These are phyloP conservation scores for Exserohilum turcica DNA, from an alignment of 2,329 filamentous ascomycete species.

Conservation along the genomic window DNA sequence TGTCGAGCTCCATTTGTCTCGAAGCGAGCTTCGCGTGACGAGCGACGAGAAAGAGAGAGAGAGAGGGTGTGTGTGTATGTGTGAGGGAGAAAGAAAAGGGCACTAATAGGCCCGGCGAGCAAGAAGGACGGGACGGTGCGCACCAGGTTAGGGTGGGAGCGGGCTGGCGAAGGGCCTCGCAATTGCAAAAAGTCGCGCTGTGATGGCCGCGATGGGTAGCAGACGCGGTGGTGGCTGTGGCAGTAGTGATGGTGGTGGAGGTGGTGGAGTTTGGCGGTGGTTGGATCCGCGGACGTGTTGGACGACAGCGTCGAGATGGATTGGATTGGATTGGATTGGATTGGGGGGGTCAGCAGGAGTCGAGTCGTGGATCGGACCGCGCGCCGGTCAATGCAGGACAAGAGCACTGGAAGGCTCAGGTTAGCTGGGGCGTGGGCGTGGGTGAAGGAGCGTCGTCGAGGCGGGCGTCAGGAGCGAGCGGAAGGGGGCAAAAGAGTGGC, in stretches of 20 bases:
- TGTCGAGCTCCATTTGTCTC: slow-evolving; percentile 47
- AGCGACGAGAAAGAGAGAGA: no score
- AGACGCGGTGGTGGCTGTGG: no score
- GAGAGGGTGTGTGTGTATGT: no score
- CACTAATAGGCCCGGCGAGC: slow-evolving; percentile 21
- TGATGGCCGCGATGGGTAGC: neutral
- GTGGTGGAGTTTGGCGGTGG: neutral
- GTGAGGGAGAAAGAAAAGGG: no score
- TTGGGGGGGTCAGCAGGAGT: slow-evolving; percentile 28
- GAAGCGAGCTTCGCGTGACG: slow-evolving; percentile 28
- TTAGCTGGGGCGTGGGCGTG: slow-evolving; percentile 39
- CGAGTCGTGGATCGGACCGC: slow-evolving; percentile 43
- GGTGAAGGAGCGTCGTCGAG: slow-evolving; percentile 21
- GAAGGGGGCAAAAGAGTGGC: slow-evolving; percentile 21
- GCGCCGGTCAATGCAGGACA: slow-evolving; percentile 48
- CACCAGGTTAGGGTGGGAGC: slow-evolving; percentile 36
- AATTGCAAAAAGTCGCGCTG: slow-evolving; percentile 30
- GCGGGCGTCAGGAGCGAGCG: slow-evolving; percentile 11
- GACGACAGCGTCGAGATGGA: slow-evolving; percentile 28
- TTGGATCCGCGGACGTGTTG: slow-evolving; percentile 4
- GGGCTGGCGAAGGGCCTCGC: slow-evolving; percentile 34
- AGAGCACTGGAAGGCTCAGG: slow-evolving; percentile 40
- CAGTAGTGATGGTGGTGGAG: neutral
- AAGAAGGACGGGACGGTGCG: slow-evolving; percentile 41
- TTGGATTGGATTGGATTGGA: slow-evolving; percentile 30